These are phyloP conservation scores for Cystofilobasidium macerans DNA, from an alignment of 768 basidiomycete species.

Conservation along the genomic window DNA sequence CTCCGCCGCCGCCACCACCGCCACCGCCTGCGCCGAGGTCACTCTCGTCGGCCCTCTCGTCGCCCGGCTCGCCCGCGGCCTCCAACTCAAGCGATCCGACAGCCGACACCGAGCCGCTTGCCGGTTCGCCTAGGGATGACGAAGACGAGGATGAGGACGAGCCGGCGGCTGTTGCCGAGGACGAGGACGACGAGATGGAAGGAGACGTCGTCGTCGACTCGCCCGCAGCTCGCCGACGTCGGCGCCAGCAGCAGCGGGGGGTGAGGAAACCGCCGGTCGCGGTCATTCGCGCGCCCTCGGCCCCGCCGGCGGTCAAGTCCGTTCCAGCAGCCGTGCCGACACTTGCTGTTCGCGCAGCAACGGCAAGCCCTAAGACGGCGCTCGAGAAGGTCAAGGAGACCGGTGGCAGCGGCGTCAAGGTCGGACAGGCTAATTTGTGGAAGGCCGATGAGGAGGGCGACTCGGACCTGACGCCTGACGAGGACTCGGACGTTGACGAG, in stretches of 20 bases:
- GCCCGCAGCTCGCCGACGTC: not conserved
- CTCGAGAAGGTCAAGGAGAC: not conserved
- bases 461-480: constrained; percentile 23
- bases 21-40: not conserved
- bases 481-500: constrained; percentile 14
- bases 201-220: not conserved
- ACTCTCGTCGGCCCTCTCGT: constrained; percentile 5
- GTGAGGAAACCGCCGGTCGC: too few species aligned
- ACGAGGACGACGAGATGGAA: not conserved
- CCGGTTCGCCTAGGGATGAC: not conserved
- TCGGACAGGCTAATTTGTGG: too few species aligned
- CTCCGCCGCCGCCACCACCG: not conserved
- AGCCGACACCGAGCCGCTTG: not conserved
- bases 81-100: constrained; percentile 8
- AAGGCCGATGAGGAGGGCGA: constrained; percentile 19
- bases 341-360: not conserved
- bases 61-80: not conserved
- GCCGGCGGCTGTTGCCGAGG: not conserved
- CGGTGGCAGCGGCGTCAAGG: too few species aligned
- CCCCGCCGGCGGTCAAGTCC: not conserved
- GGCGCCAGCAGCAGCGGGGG: too few species aligned
- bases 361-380: not conserved
- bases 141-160: constrained; percentile 1
- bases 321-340: not conserved
- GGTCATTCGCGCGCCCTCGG: not conserved